Evolutionary conservation across 2,329 filamentous ascomycete species (phyloP).

Genomic region (Aspergillus tubingensis): DNA sequence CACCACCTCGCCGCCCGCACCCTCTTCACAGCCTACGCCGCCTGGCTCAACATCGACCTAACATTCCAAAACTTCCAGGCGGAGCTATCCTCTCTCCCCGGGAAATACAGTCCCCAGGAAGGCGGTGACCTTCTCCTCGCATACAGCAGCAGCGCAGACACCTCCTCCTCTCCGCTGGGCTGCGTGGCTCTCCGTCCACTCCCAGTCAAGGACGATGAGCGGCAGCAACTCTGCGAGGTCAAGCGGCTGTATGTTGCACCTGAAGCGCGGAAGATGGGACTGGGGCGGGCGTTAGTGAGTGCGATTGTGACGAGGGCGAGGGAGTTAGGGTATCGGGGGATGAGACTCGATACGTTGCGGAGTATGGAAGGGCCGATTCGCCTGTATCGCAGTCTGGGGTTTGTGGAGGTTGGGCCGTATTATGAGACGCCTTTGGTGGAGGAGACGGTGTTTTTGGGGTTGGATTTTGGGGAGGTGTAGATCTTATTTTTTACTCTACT

Average conservation of each 20-base stretch:
- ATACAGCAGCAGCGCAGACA: constrained; percentile 17
- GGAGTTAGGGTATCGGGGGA: constrained; percentile 52
- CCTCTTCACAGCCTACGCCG: constrained; percentile 48
- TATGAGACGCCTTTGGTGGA: constrained; percentile 59
- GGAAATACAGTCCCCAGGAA: constrained; percentile 52
- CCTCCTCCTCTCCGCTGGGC: constrained; percentile 39
- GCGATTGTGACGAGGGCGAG: constrained; percentile 49
- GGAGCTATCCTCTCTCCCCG: constrained; percentile 57
- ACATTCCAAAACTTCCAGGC: constrained; percentile 58
- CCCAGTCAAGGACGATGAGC: constrained; percentile 20
- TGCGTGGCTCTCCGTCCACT: constrained; percentile 52
- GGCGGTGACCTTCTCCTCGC: constrained; percentile 52
- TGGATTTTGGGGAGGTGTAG: constrained; percentile 18
- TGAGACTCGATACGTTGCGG: constrained; percentile 59
- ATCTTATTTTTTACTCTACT: background rate
- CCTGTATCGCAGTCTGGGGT: constrained; percentile 55
- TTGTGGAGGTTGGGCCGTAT: constrained; percentile 54
- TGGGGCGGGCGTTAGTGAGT: constrained; percentile 52
- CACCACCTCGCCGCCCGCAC: constrained; percentile 47
- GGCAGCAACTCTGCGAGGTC: constrained; percentile 51
- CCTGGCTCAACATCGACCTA: constrained; percentile 55
- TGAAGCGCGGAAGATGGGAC: constrained; percentile 50
- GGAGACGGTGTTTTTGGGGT: constrained; percentile 55
- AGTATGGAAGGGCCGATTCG: constrained; percentile 54
- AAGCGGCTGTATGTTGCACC: constrained; percentile 59